Percentiles rank a stretch among this genome's conserved stretches.
Conservation (phyloP, 805 yeast species). For the Teunomyces gatunensis region DNA sequence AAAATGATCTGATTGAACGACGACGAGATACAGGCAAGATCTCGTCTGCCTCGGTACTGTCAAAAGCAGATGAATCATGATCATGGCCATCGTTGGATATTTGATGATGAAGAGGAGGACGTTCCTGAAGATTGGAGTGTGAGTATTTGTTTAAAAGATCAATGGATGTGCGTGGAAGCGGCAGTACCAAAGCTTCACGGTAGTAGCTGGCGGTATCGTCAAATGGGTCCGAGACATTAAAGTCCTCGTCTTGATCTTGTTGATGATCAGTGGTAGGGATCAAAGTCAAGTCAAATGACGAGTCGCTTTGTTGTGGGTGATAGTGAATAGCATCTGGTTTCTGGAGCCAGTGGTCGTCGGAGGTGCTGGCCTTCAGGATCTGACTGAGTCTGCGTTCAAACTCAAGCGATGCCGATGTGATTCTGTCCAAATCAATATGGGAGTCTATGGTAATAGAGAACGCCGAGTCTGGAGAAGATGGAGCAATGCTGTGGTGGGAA, state of each 20-base stretch:
- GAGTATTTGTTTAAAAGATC: background rate
- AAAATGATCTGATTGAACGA: background rate
- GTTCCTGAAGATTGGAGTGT: background rate
- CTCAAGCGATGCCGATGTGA: conserved; percentile 4
- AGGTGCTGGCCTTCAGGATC: background rate
- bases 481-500: background rate
- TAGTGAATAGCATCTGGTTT: background rate
- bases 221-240: background rate
- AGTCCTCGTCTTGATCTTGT: background rate
- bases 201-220: background rate
- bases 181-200: background rate
- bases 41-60: background rate
- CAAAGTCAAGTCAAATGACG: background rate
- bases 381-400: conserved; percentile 3
- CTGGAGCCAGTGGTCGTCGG: background rate
- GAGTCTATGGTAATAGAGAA: background rate
- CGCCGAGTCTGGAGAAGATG: background rate
- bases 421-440: conserved; percentile 8
- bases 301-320: background rate
- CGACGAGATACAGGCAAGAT: background rate
- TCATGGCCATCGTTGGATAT: too few species aligned
- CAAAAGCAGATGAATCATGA: too few species aligned
- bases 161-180: background rate
- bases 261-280: too few species aligned
- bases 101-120: too few species aligned